Evolutionary conservation across 129 eudicot species (phyloP), one percentile per base, ranked within the genome.

Genomic region (Flaveria sonorensis): DNA sequence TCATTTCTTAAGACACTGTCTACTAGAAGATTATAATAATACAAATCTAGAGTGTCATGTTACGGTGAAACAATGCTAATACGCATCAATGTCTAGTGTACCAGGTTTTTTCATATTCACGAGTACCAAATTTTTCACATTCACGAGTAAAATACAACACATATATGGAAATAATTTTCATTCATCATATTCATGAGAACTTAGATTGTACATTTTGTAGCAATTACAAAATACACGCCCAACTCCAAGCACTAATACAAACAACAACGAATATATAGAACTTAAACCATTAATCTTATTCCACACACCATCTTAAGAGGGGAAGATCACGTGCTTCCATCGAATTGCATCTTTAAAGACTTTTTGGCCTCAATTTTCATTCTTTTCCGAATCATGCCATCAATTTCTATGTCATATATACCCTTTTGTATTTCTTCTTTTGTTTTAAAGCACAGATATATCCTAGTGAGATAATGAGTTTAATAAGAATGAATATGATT

Each of bases 301-400:
- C 5, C 13, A 11, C 21, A 14, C 55, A 59, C 12, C 43, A 28
- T 24, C 50, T 75, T 46, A 30, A 47, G 48, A 46, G 30, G 48
- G 62, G n/a, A 10, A 16, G 30, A 65, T n/a, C 2, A 21, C 13
- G 20, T 51, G 20, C 32, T 76, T 65, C n/a, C 80, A 64, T 30
- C 1, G 36, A 20, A 76, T 65, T 76, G 80, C 80, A 7, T 61
- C 80, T 50, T 48, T 76, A 65, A 60, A 65, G 51, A 76, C 73
- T 76, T 64, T 28, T 47, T 30, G 40, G 72, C 73, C 80, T 76
- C 73, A 76, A 10, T 32, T 8, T 32, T 42, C 80, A 64, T 32
- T 9, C 73, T 76, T 50, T 76, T 65, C 65, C 6, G 63, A 76
- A 76, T 48, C 80, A 76, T 64, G 80, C 53, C 66, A 48, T 53